phyloP scores from a whole-genome alignment of 208 protist genomes.

The Acanthamoeba sp. region DNA sequence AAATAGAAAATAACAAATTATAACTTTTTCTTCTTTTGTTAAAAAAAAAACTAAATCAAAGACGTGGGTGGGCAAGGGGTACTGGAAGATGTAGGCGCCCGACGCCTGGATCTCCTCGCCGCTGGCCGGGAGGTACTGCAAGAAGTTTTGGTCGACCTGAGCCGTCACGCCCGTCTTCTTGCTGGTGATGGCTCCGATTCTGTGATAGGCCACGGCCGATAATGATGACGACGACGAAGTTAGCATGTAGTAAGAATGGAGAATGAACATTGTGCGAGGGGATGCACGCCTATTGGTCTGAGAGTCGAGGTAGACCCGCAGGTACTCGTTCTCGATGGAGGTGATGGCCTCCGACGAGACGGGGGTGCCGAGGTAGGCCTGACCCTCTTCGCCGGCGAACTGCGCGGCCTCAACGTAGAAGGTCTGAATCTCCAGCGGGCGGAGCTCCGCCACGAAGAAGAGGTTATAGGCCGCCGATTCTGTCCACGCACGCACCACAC shows the following conservation, averaged over 20 bases:
- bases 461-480: slow-evolving; percentile 45
- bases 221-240: neutral
- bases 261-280: neutral
- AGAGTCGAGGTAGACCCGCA: neutral
- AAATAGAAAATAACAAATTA: too few relatives aligned
- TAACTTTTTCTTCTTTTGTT: neutral
- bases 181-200: neutral
- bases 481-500: neutral
- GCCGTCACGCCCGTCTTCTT: neutral
- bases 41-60: too few relatives aligned
- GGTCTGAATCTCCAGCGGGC: slow-evolving; percentile 69
- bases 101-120: slow-evolving; percentile 9
- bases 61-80: neutral
- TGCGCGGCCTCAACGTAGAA: slow-evolving; percentile 6
- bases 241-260: neutral
- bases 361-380: neutral
- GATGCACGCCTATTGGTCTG: neutral
- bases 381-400: neutral
- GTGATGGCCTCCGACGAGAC: neutral
- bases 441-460: slow-evolving; percentile 38
- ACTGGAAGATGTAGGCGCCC: slow-evolving; percentile 58
- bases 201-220: neutral
- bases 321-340: neutral
- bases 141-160: neutral
- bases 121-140: slow-evolving; percentile 14